Conservation (phyloP, 1,284 basidiomycete genomes). For the Megacollybia platyphylla region DNA sequence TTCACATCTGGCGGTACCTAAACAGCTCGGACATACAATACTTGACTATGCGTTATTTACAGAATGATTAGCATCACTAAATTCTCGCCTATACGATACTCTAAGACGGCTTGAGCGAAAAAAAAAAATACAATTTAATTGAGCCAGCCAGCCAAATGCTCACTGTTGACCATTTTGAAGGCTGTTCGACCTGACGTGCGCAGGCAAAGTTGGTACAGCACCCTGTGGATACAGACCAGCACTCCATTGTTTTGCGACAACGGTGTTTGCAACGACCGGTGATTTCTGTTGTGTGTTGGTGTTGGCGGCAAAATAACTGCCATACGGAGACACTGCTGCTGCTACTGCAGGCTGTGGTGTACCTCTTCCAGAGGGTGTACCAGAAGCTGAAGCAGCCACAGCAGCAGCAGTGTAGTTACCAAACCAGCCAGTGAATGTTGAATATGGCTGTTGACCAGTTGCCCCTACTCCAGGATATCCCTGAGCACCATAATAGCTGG, state of each 20-base stretch:
- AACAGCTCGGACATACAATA: no score
- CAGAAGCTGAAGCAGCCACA: conserved; percentile 9
- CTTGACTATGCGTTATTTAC: no score
- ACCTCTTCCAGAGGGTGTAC: conserved; percentile 26
- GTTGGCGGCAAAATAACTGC: conserved; percentile 12
- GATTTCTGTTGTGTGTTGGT: conserved; percentile 6
- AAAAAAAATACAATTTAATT: no score
- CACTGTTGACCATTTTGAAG: no score
- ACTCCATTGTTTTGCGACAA: conserved; percentile 8
- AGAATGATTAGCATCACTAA: no score
- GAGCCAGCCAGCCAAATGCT: no score
- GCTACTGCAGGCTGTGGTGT: conserved; percentile 31
- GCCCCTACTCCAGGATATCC: conserved; percentile 17
- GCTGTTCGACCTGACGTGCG: neutral
- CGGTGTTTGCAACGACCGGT: conserved; percentile 11
- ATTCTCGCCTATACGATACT: no score
- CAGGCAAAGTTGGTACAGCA: neutral
- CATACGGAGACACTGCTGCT: conserved; percentile 4
- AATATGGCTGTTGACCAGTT: conserved; percentile 13
- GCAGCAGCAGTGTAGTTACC: conserved; percentile 1
- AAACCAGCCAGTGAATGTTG: conserved; percentile 6
- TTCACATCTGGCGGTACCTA: no score
- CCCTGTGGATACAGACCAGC: neutral
- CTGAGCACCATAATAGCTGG: conserved; percentile 20
- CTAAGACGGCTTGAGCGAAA: no score